Base-by-base conservation (phyloP, 208 protist species). In the Acanthamoeba healyi region DNA sequence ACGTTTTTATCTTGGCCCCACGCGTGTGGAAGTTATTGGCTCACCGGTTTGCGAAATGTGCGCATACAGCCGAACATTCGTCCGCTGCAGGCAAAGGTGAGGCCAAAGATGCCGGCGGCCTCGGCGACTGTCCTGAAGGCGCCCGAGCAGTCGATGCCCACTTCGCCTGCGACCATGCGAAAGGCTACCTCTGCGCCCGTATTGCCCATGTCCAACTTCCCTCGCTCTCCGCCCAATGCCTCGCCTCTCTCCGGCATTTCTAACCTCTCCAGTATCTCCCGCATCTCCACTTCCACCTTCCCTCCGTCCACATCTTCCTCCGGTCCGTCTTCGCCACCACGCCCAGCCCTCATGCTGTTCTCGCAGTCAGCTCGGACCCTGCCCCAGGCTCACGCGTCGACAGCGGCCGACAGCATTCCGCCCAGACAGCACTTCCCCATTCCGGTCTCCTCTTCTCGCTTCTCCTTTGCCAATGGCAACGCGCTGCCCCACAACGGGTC, bases 161-260 rank as follows among this genome's bases (percentile, higher is more conserved):
- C 74, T 10, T 84, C 74, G 36, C 74, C 74, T 22, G 44, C 74
- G 10, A 84, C 74, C 26, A 46, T 84, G 34, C 74, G 74, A 14
- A 84, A 84, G 74, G 74, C 74, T 19, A 84, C 74, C 24, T 84
- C 74, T 36, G 74, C 74, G 24, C 74, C 74, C 24, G 74, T 84
- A 36, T 40, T 84, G 26, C 36, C 74, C 22, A 84, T 84, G 42
- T 56, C 74, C 74, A 54, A 5, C 44, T 22, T 44, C 26, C 40
- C 72, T 19, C 72, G 72, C 12, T 82, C 72, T 7, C 72, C 72
- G 17, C 72, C 72, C 72, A 82, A 51, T 22, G 12, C 67, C n/a
- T 79, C 67, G 12, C 67, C 67, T 26, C 67, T 79, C 38, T 38
- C 67, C 67, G 29, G 7, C n/a, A n/a, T n/a, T n/a, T n/a, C n/a